These are phyloP conservation scores for Daldinia vernicosa DNA, from an alignment of 495 filamentous ascomycete species.

Conservation along the genomic window DNA sequence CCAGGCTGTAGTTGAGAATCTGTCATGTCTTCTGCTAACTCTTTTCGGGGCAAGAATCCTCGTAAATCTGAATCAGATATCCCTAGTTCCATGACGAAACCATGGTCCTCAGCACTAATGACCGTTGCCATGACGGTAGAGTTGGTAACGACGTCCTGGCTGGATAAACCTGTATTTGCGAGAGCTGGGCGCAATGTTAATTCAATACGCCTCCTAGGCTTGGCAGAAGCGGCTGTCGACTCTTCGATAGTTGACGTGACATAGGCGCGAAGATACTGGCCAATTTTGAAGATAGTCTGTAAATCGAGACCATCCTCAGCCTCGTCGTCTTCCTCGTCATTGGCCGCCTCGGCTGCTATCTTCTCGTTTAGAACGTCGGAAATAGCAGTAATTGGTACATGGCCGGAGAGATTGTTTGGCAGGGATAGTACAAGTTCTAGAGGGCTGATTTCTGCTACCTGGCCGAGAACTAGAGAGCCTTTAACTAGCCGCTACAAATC, in stretches of 20 bases:
- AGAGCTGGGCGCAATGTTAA: constrained; percentile 79
- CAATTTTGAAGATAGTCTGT: constrained; percentile 76
- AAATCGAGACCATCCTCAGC: constrained; percentile 70
- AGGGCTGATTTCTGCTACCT: constrained; percentile 80
- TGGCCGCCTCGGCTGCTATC: constrained; percentile 68
- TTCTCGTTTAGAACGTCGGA: constrained; percentile 69
- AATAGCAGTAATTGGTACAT: constrained; percentile 87
- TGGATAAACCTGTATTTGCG: constrained; percentile 76
- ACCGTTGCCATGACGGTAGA: constrained; percentile 86
- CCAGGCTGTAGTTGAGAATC: constrained; percentile 71
- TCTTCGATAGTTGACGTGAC: constrained; percentile 79
- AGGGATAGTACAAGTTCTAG: constrained; percentile 81
- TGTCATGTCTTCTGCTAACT: constrained; percentile 71
- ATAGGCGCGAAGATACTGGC: constrained; percentile 88
- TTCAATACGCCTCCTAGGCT: constrained; percentile 82
- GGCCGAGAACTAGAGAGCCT: constrained; percentile 86
- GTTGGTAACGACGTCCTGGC: constrained; percentile 74
- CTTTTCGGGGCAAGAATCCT: constrained; percentile 90
- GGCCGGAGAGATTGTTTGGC: constrained; percentile 91
- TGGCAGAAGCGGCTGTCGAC: constrained; percentile 54
- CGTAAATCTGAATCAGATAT: constrained; percentile 70
- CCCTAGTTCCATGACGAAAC: constrained; percentile 90
- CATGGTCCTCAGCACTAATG: constrained; percentile 91
- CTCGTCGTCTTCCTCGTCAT: constrained; percentile 62
- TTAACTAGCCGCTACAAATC: constrained; percentile 73